Evolutionary conservation across 1,284 basidiomycete genomes (phyloP).

Genomic region (Anthracocystis walkeri): DNA sequence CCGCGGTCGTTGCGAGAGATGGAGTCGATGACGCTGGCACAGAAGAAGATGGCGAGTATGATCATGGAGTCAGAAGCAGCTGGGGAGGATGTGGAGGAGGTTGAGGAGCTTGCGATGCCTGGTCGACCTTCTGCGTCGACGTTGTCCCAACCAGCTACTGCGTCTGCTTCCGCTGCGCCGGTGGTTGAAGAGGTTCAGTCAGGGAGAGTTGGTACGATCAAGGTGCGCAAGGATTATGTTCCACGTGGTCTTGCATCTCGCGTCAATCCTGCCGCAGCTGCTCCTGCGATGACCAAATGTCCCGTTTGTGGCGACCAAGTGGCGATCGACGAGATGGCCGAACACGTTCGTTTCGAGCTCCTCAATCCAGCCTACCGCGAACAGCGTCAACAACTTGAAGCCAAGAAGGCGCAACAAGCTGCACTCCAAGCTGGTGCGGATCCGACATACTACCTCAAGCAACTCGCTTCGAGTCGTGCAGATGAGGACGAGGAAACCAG

Average conservation of each 20-base stretch:
- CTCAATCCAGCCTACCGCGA: constrained; percentile 82
- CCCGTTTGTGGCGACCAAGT: constrained; percentile 94
- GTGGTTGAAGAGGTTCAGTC: constrained; percentile 21
- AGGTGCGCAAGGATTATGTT: constrained; percentile 94
- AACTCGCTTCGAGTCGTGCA: constrained; percentile 61
- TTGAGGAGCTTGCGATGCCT: constrained; percentile 71
- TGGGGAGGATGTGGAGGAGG: constrained; percentile 78
- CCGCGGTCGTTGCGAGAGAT: constrained; percentile 95
- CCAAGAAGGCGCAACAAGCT: constrained; percentile 64
- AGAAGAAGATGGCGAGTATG: constrained; percentile 98
- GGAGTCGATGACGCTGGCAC: constrained; percentile 93
- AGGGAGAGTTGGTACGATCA: constrained; percentile 45
- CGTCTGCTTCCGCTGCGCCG: constrained; percentile 8
- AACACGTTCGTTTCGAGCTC: constrained; percentile 98
- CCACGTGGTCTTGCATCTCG: constrained; percentile 71
- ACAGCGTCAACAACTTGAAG: constrained; percentile 63
- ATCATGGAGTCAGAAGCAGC: constrained; percentile 84
- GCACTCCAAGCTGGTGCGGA: constrained; percentile 64
- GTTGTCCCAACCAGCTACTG: background rate
- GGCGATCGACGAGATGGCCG: constrained; percentile 91
- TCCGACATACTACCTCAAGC: constrained; percentile 59
- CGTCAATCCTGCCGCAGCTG: constrained; percentile 26
- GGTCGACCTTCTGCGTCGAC: constrained; percentile 16
- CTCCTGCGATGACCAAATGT: constrained; percentile 76
- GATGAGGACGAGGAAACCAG: constrained; percentile 63